phyloP scores from a whole-genome alignment of 495 filamentous ascomycete species.

The Penicillium verhagenii region DNA sequence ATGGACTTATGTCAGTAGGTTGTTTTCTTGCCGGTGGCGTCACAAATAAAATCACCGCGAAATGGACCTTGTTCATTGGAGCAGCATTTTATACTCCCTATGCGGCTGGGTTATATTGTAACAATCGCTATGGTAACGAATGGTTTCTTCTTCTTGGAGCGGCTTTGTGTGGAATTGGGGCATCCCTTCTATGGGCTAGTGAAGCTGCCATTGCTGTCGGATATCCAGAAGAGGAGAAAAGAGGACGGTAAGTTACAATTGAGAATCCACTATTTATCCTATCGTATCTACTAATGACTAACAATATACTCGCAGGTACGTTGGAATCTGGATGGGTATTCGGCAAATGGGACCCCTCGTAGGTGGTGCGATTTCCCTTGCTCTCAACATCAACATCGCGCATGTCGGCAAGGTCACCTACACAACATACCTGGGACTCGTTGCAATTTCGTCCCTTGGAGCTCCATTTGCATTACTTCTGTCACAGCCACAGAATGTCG shows the following conservation, averaged over 20 bases:
- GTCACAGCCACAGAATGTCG: slow-evolving; percentile 54
- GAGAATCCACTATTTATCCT: no score
- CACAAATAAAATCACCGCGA: slow-evolving; percentile 53
- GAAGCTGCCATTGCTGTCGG: slow-evolving; percentile 59
- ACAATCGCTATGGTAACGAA: slow-evolving; percentile 55
- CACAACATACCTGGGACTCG: slow-evolving; percentile 53
- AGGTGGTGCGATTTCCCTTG: slow-evolving; percentile 56
- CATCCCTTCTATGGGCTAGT: slow-evolving; percentile 56
- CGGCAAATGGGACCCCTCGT: slow-evolving; percentile 56
- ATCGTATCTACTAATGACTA: no score
- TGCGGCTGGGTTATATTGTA: slow-evolving; percentile 55
- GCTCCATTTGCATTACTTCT: slow-evolving; percentile 52
- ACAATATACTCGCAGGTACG: slow-evolving; percentile 18
- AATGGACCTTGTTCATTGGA: slow-evolving; percentile 53
- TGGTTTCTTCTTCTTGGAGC: slow-evolving; percentile 59
- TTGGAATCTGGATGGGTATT: slow-evolving; percentile 58
- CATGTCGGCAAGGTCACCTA: slow-evolving; percentile 54
- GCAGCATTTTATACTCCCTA: slow-evolving; percentile 58
- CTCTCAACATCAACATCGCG: slow-evolving; percentile 46
- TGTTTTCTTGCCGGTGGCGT: slow-evolving; percentile 53
- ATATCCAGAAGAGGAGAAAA: slow-evolving; percentile 52
- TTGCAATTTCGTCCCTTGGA: slow-evolving; percentile 52
- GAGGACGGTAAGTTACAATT: slow-evolving; percentile 39
- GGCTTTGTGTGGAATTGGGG: slow-evolving; percentile 52
- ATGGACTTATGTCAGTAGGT: slow-evolving; percentile 55